Conservation (phyloP, 176 grass and related monocot genomes). For the Alopecurus myosuroides region DNA sequence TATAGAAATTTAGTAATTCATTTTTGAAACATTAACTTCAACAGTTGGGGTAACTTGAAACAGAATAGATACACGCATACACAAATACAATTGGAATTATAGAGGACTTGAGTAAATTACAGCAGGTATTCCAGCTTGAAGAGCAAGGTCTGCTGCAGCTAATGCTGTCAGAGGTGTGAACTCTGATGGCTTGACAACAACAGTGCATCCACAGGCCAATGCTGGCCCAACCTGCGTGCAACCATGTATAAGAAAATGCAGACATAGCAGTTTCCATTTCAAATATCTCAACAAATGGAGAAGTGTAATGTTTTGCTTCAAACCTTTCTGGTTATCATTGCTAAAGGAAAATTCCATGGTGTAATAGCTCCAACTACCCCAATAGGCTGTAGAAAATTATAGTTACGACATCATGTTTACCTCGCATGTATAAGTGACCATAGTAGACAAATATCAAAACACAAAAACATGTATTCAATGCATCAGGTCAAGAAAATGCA, state of each 20-base stretch:
- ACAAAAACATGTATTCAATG: background rate
- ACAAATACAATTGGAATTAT: slow-evolving; percentile 3
- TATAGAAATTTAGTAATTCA: background rate
- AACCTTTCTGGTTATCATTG: slow-evolving; percentile 99
- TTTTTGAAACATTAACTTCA: slow-evolving; percentile 16
- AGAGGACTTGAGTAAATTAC: slow-evolving; percentile 47
- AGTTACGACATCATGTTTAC: background rate
- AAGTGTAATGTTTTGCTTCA: slow-evolving; percentile 7
- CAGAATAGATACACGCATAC: slow-evolving; percentile 4
- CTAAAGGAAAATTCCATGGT: slow-evolving; percentile 98
- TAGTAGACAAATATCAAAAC: background rate
- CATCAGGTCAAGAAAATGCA: slow-evolving; percentile 21
- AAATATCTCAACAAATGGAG: background rate
- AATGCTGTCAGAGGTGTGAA: slow-evolving; percentile 95
- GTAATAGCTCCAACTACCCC: slow-evolving; percentile 98
- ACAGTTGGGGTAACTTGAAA: slow-evolving; percentile 5
- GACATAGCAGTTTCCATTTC: background rate
- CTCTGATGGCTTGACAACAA: slow-evolving; percentile 95
- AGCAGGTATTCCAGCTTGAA: slow-evolving; percentile 95
- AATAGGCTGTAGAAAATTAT: slow-evolving; percentile 63
- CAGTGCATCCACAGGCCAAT: slow-evolving; percentile 90
- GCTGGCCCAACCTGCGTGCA: slow-evolving; percentile 81
- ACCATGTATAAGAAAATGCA: slow-evolving; percentile 7
- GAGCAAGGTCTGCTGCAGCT: slow-evolving; percentile 95
- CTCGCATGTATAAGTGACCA: background rate